A percentile compares a stretch with the other conserved stretches of the same genome.
Evolutionary conservation across 202 grass and related monocot genomes (phyloP).

Genomic region (Panicum hallii): DNA sequence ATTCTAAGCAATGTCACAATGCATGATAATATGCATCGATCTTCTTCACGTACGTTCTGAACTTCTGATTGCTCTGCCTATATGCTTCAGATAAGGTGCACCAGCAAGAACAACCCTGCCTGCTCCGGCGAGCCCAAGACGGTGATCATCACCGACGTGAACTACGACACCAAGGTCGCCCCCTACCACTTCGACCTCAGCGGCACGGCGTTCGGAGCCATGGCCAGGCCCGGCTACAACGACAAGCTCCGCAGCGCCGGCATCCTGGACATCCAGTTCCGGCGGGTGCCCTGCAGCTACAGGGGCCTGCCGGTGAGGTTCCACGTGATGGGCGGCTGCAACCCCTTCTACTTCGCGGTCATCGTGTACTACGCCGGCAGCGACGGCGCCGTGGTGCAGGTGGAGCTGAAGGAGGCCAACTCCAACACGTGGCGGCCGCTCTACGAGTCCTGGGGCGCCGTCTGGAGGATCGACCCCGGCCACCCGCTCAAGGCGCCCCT

Average conservation of each 20-base stretch:
- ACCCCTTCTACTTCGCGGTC: slow-evolving; percentile 74
- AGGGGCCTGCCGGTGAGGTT: slow-evolving; percentile 63
- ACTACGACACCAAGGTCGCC: slow-evolving; percentile 52
- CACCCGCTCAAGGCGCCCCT: slow-evolving; percentile 55
- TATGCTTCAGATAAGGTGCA: slow-evolving; percentile 62
- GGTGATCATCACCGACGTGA: slow-evolving; percentile 75
- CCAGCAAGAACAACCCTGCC: slow-evolving; percentile 27
- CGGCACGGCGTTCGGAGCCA: slow-evolving; percentile 84
- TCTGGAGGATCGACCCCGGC: slow-evolving; percentile 57
- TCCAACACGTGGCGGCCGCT: slow-evolving; percentile 55
- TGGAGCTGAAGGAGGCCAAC: slow-evolving; percentile 67
- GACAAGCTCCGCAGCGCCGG: slow-evolving; percentile 71
- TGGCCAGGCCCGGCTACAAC: slow-evolving; percentile 63
- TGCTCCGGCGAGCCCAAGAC: slow-evolving; percentile 76
- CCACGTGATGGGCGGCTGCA: slow-evolving; percentile 71
- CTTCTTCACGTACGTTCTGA: neutral
- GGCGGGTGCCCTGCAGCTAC: slow-evolving; percentile 68
- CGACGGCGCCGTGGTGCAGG: slow-evolving; percentile 67
- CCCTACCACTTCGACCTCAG: slow-evolving; percentile 82
- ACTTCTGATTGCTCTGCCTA: neutral
- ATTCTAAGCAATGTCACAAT: too few species aligned
- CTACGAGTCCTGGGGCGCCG: slow-evolving; percentile 72
- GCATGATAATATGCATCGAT: too few species aligned
- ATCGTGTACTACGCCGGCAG: slow-evolving; percentile 62
- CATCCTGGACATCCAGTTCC: slow-evolving; percentile 68